phyloP scores from a whole-genome alignment of 2,329 filamentous ascomycete genomes.

The Parastagonospora avenae region DNA sequence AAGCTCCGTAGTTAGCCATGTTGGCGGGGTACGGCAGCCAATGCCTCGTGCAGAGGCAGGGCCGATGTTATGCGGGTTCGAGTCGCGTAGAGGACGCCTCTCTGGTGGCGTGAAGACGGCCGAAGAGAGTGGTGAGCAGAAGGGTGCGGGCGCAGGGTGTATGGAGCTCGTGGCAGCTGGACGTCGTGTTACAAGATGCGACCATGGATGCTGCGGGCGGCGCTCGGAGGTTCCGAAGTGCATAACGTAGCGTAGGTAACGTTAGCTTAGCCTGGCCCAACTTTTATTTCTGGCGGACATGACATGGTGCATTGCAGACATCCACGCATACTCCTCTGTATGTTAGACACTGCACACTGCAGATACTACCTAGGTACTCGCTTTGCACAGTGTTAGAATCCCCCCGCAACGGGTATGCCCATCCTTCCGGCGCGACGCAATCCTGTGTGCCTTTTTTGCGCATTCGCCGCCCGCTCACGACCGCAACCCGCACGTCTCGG shows the following conservation, averaged over 20 bases:
- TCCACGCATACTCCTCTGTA: background rate
- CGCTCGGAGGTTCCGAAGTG: slow-evolving; percentile 10
- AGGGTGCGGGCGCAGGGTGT: slow-evolving; percentile 13
- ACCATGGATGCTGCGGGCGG: background rate
- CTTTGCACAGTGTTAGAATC: background rate
- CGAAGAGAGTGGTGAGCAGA: background rate
- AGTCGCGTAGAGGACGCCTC: too few relatives aligned
- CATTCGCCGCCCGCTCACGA: slow-evolving; percentile 35
- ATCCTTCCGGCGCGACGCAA: slow-evolving; percentile 30
- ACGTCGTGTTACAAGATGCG: slow-evolving; percentile 17
- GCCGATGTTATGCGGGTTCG: background rate
- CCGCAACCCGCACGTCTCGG: slow-evolving; percentile 32
- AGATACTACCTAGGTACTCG: too few relatives aligned
- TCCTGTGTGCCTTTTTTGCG: slow-evolving; percentile 50
- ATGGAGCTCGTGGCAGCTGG: slow-evolving; percentile 26
- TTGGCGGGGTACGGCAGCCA: slow-evolving; percentile 48
- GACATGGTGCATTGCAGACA: slow-evolving; percentile 16
- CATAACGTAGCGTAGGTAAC: too few relatives aligned
- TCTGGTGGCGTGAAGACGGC: background rate
- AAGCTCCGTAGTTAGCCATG: slow-evolving; percentile 69
- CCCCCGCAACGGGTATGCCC: slow-evolving; percentile 29
- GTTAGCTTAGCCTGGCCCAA: slow-evolving; percentile 17
- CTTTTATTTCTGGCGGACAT: slow-evolving; percentile 22
- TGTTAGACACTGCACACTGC: too few relatives aligned
- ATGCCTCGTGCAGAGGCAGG: slow-evolving; percentile 9